These are phyloP conservation scores for Xylaria scruposa DNA, from an alignment of 495 filamentous ascomycete genomes.

Conservation along the genomic window DNA sequence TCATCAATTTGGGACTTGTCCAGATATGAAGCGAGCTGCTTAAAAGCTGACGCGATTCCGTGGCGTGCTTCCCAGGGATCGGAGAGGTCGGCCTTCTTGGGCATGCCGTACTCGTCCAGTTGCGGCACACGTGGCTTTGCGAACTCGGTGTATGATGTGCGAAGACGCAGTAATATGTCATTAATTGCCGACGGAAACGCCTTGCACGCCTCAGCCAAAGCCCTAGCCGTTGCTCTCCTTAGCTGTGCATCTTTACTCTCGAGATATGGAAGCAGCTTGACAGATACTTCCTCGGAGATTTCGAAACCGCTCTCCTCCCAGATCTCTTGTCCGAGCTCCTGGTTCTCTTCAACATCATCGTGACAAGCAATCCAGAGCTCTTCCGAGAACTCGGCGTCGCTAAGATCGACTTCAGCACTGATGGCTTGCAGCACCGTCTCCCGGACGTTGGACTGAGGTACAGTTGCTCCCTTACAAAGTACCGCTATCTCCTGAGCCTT, in stretches of 20 bases:
- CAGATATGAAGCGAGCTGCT: constrained; percentile 74
- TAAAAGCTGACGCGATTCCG: constrained; percentile 86
- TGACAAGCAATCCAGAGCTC: constrained; percentile 94
- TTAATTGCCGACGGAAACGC: constrained; percentile 54
- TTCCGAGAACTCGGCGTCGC: constrained; percentile 79
- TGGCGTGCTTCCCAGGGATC: constrained; percentile 92
- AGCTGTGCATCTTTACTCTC: constrained; percentile 78
- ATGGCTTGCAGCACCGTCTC: constrained; percentile 91
- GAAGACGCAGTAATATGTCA: constrained; percentile 65
- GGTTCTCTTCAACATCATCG: constrained; percentile 88
- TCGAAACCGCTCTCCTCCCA: constrained; percentile 93
- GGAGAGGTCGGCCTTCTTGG: constrained; percentile 76
- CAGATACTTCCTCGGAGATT: constrained; percentile 65
- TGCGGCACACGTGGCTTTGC: constrained; percentile 81
- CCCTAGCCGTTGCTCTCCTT: constrained; percentile 80
- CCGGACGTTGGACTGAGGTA: constrained; percentile 78
- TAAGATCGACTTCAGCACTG: constrained; percentile 88
- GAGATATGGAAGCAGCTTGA: constrained; percentile 76
- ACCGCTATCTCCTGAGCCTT: constrained; percentile 69
- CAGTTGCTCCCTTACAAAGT: constrained; percentile 75
- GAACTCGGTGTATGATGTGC: constrained; percentile 73
- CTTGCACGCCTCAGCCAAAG: constrained; percentile 75
- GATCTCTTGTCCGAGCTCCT: constrained; percentile 80
- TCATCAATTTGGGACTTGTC: constrained; percentile 70
- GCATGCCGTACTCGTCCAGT: constrained; percentile 92